A percentile compares a stretch with the other conserved stretches of the same genome.
Conservation (phyloP, 208 protist genomes). For the Crithidia acanthocephali region DNA sequence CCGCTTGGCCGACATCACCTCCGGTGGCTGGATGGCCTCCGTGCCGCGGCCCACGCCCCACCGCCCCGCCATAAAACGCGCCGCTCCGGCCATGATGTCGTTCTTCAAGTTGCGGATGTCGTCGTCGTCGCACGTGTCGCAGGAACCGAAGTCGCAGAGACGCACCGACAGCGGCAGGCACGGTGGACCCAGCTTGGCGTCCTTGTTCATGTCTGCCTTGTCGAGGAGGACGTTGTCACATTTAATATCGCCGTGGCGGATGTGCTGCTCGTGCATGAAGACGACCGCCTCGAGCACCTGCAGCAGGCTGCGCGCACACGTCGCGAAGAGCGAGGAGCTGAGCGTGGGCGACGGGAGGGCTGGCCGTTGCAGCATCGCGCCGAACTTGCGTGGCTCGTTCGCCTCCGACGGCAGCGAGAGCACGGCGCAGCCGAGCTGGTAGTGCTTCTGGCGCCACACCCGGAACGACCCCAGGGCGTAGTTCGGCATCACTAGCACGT, state of each 20-base stretch:
- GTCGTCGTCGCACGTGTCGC: conserved; percentile 69
- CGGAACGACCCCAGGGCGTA: conserved; percentile 72
- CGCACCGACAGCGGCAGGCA: conserved; percentile 52
- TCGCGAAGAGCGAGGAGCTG: conserved; percentile 42
- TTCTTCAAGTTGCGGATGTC: conserved; percentile 48
- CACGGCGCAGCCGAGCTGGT: conserved; percentile 53
- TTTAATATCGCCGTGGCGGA: conserved; percentile 86
- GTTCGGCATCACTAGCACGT: conserved; percentile 69
- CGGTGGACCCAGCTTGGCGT: conserved; percentile 10
- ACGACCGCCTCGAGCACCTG: conserved; percentile 74
- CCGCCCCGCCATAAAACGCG: conserved; percentile 50
- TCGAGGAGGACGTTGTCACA: conserved; percentile 80
- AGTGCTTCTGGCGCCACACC: conserved; percentile 63
- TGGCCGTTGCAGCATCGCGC: not conserved
- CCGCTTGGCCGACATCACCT: conserved; percentile 63
- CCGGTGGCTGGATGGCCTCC: conserved; percentile 84
- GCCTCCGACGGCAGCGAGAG: conserved; percentile 34
- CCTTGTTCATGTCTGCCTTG: conserved; percentile 4
- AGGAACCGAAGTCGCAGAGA: conserved; percentile 82
- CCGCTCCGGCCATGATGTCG: conserved; percentile 52
- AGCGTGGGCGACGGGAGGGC: not conserved
- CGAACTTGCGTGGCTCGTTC: conserved; percentile 14
- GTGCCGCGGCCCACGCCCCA: conserved; percentile 73
- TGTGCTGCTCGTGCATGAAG: conserved; percentile 56
- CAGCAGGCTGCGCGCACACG: conserved; percentile 63